Evolutionary conservation across 768 basidiomycete genomes (phyloP).

Genomic region (Podaxis pistillaris): DNA sequence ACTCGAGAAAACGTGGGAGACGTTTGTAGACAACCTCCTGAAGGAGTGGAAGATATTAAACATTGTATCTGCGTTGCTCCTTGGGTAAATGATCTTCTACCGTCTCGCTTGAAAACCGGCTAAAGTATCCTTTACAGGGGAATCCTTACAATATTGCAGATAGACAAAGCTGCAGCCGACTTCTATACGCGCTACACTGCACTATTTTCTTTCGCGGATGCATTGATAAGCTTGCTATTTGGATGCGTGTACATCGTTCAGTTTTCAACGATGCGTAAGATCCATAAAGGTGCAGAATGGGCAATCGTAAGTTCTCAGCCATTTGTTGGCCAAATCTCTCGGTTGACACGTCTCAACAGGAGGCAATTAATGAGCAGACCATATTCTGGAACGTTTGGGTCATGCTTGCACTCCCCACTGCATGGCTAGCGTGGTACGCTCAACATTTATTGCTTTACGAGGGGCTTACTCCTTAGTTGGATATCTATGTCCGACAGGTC

Average conservation of each 20-base stretch:
- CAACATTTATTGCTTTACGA: no score
- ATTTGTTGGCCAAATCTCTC: background rate
- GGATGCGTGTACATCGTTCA: constrained; percentile 63
- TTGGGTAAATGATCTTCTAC: constrained; percentile 19
- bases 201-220: constrained; percentile 53
- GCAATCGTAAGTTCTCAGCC: constrained; percentile 31
- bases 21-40: constrained; percentile 25
- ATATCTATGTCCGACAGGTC: constrained; percentile 2
- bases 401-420: constrained; percentile 54
- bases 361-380: background rate
- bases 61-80: constrained; percentile 25
- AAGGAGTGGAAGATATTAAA: constrained; percentile 29
- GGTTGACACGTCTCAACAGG: background rate
- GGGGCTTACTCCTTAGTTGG: no score
- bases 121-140: constrained; percentile 19
- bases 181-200: constrained; percentile 53
- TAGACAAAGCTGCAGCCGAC: constrained; percentile 40
- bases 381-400: constrained; percentile 67
- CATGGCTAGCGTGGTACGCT: constrained; percentile 57
- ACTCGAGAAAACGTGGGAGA: constrained; percentile 25
- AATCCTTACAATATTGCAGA: constrained; percentile 31
- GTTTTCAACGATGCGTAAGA: constrained; percentile 61
- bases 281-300: constrained; percentile 61
- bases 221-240: constrained; percentile 56
- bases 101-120: background rate